A percentile compares a stretch with the other conserved stretches of the same genome.
phyloP scores from a whole-genome alignment of 148 eudicot species.

The Rhododendron simsii region DNA sequence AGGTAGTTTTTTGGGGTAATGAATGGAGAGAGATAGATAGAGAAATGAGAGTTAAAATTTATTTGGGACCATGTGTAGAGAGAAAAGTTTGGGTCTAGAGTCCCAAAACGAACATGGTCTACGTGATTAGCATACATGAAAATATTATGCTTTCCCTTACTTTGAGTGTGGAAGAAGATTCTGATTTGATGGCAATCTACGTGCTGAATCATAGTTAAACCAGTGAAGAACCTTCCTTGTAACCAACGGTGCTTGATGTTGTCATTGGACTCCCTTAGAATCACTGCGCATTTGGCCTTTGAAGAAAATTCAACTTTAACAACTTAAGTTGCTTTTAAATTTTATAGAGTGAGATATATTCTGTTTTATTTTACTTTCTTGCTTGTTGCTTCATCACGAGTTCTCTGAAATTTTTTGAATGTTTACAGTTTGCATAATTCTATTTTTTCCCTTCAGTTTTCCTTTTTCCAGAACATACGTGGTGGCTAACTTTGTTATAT shows the following conservation, averaged over 20 bases:
- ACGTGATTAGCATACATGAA: background rate
- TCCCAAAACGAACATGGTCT: too few species aligned
- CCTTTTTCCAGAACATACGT: background rate
- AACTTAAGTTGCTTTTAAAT: background rate
- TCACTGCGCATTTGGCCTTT: background rate
- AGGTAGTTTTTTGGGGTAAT: too few species aligned
- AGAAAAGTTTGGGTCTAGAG: too few species aligned
- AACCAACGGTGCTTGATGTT: background rate
- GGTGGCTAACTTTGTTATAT: background rate
- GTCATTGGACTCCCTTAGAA: background rate
- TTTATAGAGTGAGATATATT: background rate
- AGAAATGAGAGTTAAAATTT: too few species aligned
- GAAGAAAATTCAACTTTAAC: background rate
- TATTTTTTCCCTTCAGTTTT: background rate
- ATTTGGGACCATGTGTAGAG: too few species aligned
- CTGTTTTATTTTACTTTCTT: background rate
- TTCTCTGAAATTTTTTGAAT: background rate
- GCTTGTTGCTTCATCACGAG: background rate
- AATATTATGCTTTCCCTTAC: background rate
- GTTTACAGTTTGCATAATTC: background rate
- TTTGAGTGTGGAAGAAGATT: background rate
- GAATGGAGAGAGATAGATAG: too few species aligned
- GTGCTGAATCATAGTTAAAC: background rate
- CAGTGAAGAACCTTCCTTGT: background rate
- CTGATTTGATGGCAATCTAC: background rate